A percentile compares a stretch with the other conserved stretches of the same genome.
Conservation (phyloP, 1,139 yeast genomes). For the Suhomyces bribrorum region DNA sequence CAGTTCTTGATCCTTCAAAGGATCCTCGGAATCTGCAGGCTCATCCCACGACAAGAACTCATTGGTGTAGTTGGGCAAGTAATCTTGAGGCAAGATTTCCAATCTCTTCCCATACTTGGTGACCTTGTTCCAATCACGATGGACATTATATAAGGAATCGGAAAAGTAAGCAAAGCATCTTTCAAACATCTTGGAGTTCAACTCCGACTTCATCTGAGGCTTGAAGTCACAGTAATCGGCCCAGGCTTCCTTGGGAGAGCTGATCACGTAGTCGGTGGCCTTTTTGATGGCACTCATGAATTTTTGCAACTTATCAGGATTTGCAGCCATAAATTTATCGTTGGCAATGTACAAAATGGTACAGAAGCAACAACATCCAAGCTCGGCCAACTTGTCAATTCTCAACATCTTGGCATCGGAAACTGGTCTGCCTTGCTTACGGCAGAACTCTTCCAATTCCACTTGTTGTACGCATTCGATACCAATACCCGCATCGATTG, state of each 20-base stretch:
- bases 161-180: constrained; percentile 59
- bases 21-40: constrained; percentile 50
- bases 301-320: constrained; percentile 48
- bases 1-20: constrained; percentile 45
- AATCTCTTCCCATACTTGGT: constrained; percentile 57
- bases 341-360: constrained; percentile 56
- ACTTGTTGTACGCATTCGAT: constrained; percentile 62
- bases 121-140: constrained; percentile 59
- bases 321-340: constrained; percentile 49
- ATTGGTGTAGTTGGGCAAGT: constrained; percentile 52
- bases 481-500: constrained; percentile 60
- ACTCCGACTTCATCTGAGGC: constrained; percentile 45
- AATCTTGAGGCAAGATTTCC: constrained; percentile 52
- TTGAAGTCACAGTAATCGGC: constrained; percentile 48
- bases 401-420: constrained; percentile 56
- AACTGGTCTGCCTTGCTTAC: constrained; percentile 44
- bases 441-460: constrained; percentile 54
- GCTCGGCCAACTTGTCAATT: constrained; percentile 57
- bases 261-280: constrained; percentile 51
- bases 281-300: constrained; percentile 51
- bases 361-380: constrained; percentile 64
- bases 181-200: constrained; percentile 50
- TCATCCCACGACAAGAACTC: constrained; percentile 53
- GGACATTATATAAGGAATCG: constrained; percentile 52
- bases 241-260: constrained; percentile 49